phyloP scores from a whole-genome alignment of 306 rosid species.

The Prinsepia uniflora region DNA sequence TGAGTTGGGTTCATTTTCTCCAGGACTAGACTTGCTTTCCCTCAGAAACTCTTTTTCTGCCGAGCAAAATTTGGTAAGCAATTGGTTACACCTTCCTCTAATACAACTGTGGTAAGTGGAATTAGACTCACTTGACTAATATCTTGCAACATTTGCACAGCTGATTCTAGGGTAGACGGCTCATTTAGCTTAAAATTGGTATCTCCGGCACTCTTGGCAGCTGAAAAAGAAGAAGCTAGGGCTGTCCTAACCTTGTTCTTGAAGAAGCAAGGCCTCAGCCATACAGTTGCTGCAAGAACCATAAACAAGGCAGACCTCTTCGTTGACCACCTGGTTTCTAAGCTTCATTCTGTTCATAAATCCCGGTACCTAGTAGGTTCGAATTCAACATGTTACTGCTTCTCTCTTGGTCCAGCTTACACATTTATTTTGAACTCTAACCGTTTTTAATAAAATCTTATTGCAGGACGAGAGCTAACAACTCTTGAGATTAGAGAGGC shows the following conservation, averaged over 20 bases:
- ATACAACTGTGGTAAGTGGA: background rate
- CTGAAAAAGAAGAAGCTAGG: conserved; percentile 94
- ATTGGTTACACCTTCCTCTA: conserved; percentile 13
- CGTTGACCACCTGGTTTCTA: conserved; percentile 67
- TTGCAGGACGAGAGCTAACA: conserved; percentile 87
- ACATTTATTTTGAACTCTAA: conserved; percentile 5
- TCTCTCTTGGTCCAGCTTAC: conserved; percentile 1
- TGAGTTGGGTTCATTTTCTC: conserved; percentile 16
- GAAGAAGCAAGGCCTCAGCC: conserved; percentile 80
- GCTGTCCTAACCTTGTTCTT: conserved; percentile 77
- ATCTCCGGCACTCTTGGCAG: conserved; percentile 62
- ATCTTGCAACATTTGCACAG: conserved; percentile 22
- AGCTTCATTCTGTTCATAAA: conserved; percentile 78
- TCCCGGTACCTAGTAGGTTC: conserved; percentile 93
- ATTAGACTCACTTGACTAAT: background rate
- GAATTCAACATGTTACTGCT: conserved; percentile 38
- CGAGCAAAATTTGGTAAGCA: conserved; percentile 61
- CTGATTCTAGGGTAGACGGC: conserved; percentile 51
- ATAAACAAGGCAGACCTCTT: conserved; percentile 72
- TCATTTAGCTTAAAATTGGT: conserved; percentile 40
- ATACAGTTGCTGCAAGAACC: conserved; percentile 65
- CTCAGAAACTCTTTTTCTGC: conserved; percentile 48
- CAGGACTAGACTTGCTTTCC: conserved; percentile 54
- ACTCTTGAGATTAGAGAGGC: conserved; percentile 92
- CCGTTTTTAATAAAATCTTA: conserved; percentile 23